Conservation (phyloP, 2,329 filamentous ascomycete genomes). For the Talaromyces amestolkiae region DNA sequence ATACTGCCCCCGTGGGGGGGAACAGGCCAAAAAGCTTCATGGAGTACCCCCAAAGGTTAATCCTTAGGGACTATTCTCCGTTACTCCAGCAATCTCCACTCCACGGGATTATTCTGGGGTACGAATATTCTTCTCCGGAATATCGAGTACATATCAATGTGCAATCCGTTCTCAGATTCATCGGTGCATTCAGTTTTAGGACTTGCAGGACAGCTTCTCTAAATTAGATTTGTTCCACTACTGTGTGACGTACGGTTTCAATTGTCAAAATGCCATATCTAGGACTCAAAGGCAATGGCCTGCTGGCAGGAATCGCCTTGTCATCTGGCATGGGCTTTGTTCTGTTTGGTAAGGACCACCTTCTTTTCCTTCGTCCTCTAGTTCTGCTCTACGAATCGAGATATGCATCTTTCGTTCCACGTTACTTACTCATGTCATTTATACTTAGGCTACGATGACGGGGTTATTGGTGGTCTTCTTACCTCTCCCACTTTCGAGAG, state of each 20-base stretch:
- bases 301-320: constrained; percentile 7
- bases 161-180: background rate
- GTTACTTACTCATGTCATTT: background rate
- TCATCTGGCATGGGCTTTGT: background rate
- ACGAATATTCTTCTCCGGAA: background rate
- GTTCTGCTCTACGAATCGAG: background rate
- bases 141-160: background rate
- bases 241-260: background rate
- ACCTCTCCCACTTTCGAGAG: constrained; percentile 24
- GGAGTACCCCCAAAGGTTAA: background rate
- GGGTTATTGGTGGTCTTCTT: constrained; percentile 26
- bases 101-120: background rate
- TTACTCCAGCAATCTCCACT: background rate
- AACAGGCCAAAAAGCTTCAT: background rate
- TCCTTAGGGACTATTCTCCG: background rate
- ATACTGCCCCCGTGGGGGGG: background rate
- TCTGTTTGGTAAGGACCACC: background rate
- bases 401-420: background rate
- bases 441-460: constrained; percentile 13
- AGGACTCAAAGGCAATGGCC: constrained; percentile 22
- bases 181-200: background rate
- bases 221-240: background rate
- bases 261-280: constrained; percentile 31
- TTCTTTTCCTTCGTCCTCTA: background rate
- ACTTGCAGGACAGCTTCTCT: background rate